Percentiles rank a stretch among this genome's conserved stretches.
Conservation (phyloP, 108 stramenopile species). For the Seminavis robusta region DNA sequence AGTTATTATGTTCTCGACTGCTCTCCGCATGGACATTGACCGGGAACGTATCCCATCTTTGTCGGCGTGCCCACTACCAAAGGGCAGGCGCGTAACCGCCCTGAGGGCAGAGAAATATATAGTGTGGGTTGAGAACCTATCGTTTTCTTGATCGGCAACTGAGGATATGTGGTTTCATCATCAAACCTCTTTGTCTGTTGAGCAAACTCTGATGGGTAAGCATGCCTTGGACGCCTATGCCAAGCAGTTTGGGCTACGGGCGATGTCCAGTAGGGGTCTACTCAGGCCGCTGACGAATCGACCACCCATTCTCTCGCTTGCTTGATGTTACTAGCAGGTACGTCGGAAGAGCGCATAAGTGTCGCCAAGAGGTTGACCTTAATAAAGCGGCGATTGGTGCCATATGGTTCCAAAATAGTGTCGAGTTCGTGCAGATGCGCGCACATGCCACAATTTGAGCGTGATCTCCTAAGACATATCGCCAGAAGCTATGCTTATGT, state of each 20-base stretch:
- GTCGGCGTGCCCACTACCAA: conserved; percentile 31
- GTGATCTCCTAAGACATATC: conserved; percentile 22
- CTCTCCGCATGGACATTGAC: neutral
- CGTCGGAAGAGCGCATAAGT: neutral
- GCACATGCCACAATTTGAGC: too few species aligned
- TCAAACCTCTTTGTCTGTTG: conserved; percentile 8
- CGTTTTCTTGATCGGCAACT: conserved; percentile 49
- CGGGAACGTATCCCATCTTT: conserved; percentile 30
- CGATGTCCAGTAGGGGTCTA: conserved; percentile 24
- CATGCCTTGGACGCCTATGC: conserved; percentile 24
- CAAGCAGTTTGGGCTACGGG: neutral
- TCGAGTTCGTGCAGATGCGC: too few species aligned
- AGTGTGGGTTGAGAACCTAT: too few species aligned
- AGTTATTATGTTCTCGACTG: too few species aligned
- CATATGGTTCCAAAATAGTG: conserved; percentile 49
- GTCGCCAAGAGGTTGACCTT: conserved; percentile 14
- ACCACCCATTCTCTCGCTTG: too few species aligned
- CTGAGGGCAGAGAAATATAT: too few species aligned
- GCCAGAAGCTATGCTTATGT: conserved; percentile 28
- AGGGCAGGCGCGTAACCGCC: conserved; percentile 28
- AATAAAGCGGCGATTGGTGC: conserved; percentile 32
- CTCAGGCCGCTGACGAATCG: conserved; percentile 9
- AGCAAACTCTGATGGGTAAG: too few species aligned
- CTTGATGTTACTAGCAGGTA: too few species aligned
- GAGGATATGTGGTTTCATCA: conserved; percentile 19